phyloP scores from a whole-genome alignment of 1,284 basidiomycete species.

The Lentinus polychrous region DNA sequence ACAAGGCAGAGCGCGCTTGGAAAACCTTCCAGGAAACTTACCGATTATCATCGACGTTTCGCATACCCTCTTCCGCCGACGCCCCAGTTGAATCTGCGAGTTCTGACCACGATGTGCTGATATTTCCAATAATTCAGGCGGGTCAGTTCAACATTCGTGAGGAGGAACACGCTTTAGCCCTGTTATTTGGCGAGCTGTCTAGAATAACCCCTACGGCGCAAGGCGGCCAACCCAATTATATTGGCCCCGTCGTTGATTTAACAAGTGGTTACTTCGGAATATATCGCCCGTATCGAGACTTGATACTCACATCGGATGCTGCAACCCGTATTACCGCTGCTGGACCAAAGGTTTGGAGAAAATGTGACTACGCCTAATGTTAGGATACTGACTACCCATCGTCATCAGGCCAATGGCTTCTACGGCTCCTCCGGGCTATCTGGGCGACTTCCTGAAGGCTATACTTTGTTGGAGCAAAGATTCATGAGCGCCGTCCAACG shows the following conservation, averaged over 20 bases:
- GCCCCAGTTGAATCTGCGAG: constrained; percentile 1
- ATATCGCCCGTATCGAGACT: constrained; percentile 74
- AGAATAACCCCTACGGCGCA: neutral
- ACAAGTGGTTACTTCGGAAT: constrained; percentile 96
- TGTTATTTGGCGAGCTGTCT: constrained; percentile 47
- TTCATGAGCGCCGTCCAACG: constrained; percentile 70
- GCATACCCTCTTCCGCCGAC: neutral
- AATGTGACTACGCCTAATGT: neutral
- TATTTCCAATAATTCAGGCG: constrained; percentile 82
- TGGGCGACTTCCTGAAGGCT: constrained; percentile 90
- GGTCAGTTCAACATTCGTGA: constrained; percentile 80
- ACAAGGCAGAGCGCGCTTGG: constrained; percentile 40
- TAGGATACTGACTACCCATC: constrained; percentile 3
- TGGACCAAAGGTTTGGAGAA: constrained; percentile 63
- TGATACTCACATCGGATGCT: constrained; percentile 57
- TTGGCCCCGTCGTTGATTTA: constrained; percentile 54
- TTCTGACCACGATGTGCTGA: constrained; percentile 41
- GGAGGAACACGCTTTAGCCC: constrained; percentile 62
- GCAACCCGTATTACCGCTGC: constrained; percentile 79
- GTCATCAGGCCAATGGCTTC: constrained; percentile 82
- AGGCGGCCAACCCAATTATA: constrained; percentile 10
- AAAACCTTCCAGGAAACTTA: constrained; percentile 40
- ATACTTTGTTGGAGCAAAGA: constrained; percentile 80
- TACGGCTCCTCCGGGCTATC: constrained; percentile 86
- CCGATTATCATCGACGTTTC: constrained; percentile 1